These are phyloP conservation scores for Fraxinus dipetala DNA, from an alignment of 305 asterid genomes.

Conservation along the genomic window DNA sequence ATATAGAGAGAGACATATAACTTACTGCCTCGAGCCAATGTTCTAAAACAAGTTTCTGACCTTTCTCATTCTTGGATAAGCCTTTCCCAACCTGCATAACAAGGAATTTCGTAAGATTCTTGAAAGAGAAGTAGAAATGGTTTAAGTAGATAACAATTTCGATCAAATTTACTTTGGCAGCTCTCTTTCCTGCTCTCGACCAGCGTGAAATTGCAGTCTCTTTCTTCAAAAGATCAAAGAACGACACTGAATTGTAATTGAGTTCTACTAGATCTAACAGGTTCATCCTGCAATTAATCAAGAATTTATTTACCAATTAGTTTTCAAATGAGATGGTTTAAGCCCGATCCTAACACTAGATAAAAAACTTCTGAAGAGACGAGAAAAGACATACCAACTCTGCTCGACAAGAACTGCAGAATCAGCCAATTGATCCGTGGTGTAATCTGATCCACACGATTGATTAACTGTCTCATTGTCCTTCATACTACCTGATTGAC, in stretches of 20 bases:
- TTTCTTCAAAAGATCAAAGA: slow-evolving; percentile 69
- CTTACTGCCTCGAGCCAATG: slow-evolving; percentile 99
- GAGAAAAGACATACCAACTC: slow-evolving; percentile 42
- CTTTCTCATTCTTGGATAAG: slow-evolving; percentile 74
- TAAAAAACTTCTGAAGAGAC: not conserved
- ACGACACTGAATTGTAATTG: slow-evolving; percentile 82
- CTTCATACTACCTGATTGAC: not conserved
- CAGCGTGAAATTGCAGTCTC: slow-evolving; percentile 90
- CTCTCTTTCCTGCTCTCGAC: slow-evolving; percentile 90
- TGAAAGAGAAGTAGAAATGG: not conserved
- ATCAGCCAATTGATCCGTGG: slow-evolving; percentile 72
- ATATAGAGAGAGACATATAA: not conserved
- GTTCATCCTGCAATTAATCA: slow-evolving; percentile 39
- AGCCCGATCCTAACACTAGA: not conserved
- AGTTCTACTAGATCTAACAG: slow-evolving; percentile 82
- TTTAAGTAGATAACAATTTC: not conserved
- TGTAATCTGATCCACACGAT: slow-evolving; percentile 44
- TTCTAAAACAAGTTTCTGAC: slow-evolving; percentile 85
- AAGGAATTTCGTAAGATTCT: not conserved
- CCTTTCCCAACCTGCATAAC: slow-evolving; percentile 83
- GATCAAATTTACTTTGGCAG: slow-evolving; percentile 62
- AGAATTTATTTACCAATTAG: not conserved
- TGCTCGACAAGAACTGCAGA: slow-evolving; percentile 78
- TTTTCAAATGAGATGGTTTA: not conserved
- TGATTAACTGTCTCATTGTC: slow-evolving; percentile 8